These are phyloP conservation scores for Castanospermum australe DNA, from an alignment of 306 rosid genomes.

Conservation along the genomic window DNA sequence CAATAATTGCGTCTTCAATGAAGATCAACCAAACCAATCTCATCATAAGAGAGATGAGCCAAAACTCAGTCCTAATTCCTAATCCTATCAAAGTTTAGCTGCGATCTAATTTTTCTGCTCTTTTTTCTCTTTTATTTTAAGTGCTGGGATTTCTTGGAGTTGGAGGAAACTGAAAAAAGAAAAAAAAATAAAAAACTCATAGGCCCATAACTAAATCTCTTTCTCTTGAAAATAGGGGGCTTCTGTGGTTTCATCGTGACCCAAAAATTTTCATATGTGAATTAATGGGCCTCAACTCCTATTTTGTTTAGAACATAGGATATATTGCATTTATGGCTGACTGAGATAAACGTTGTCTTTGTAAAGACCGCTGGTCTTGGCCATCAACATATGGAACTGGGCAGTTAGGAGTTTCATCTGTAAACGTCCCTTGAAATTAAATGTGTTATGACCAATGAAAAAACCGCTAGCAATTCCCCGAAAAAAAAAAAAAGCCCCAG, in stretches of 20 bases:
- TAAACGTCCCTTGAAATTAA: neutral
- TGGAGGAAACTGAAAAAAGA: neutral
- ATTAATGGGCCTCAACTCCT: neutral
- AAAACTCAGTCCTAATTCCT: neutral
- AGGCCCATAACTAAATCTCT: neutral
- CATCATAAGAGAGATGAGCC: neutral
- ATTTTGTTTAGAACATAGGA: too few species aligned
- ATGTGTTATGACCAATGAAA: too few species aligned
- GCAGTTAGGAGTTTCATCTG: neutral
- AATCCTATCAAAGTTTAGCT: neutral
- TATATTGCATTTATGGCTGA: neutral
- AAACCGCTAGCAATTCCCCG: too few species aligned
- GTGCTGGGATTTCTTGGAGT: neutral
- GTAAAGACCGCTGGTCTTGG: neutral
- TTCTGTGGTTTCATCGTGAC: neutral
- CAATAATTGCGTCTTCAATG: slow-evolving; percentile 9
- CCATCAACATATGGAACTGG: neutral
- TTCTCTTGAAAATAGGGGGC: neutral
- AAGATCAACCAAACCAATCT: neutral
- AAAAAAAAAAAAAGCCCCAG: too few species aligned
- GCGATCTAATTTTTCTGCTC: neutral
- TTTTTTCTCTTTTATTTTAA: neutral
- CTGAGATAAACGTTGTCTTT: too few species aligned
- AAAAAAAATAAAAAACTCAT: too few species aligned
- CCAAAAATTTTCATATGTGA: neutral